These are phyloP conservation scores for Eimeria acervulina DNA, from an alignment of 169 alveolate species.

Conservation along the genomic window DNA sequence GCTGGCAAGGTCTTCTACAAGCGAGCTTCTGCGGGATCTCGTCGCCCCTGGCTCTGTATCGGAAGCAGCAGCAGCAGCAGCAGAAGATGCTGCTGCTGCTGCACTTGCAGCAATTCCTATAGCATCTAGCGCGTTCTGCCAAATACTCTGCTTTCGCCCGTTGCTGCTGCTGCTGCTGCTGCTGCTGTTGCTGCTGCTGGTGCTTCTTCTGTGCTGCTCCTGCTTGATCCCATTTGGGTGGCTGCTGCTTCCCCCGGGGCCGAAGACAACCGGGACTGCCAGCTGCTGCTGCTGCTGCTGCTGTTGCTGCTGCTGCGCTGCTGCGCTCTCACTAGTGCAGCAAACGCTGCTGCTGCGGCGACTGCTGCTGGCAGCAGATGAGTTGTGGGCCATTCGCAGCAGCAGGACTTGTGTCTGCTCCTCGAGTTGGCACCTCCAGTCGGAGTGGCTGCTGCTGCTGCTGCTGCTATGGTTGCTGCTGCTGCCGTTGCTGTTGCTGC, in stretches of 20 bases:
- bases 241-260: background rate
- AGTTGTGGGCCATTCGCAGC: conserved; percentile 46
- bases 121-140: conserved; percentile 54
- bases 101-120: conserved; percentile 56
- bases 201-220: conserved; percentile 2
- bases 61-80: conserved; percentile 70
- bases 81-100: conserved; percentile 72
- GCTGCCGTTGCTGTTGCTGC: conserved; percentile 21
- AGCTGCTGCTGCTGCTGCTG: conserved; percentile 51
- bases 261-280: background rate
- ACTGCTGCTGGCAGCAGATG: conserved; percentile 23
- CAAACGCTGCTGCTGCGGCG: conserved; percentile 65
- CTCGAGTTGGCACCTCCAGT: conserved; percentile 25
- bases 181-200: conserved; percentile 37
- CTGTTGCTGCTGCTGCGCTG: conserved; percentile 45
- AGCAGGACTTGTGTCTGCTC: background rate
- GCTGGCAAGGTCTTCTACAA: background rate
- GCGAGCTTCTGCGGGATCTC: background rate
- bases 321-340: conserved; percentile 21
- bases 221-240: background rate
- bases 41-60: conserved; percentile 11
- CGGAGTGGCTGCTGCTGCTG: background rate
- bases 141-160: conserved; percentile 19
- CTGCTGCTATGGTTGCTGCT: conserved; percentile 21
- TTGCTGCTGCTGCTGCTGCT: conserved; percentile 26